Evolutionary conservation across 2,329 filamentous ascomycete species (phyloP).

Genomic region (Cryphonectria carpinicola): DNA sequence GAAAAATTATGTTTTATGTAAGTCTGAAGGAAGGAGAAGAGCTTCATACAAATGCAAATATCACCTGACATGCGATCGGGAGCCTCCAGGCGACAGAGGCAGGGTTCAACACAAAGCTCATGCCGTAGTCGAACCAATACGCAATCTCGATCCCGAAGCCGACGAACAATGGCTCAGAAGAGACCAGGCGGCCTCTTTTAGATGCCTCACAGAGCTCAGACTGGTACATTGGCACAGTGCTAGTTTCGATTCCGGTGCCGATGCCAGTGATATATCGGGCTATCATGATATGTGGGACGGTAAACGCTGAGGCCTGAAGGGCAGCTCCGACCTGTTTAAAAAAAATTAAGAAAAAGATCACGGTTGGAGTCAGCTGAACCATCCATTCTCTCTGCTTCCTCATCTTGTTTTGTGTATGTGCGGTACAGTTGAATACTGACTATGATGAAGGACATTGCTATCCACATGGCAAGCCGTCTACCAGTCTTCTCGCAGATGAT

Average conservation of each 20-base stretch:
- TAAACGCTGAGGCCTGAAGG: slow-evolving; percentile 38
- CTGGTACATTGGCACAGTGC: slow-evolving; percentile 46
- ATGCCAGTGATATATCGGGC: slow-evolving; percentile 42
- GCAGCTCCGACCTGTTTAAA: slow-evolving; percentile 33
- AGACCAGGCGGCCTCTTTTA: slow-evolving; percentile 48
- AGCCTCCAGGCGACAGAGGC: slow-evolving; percentile 37
- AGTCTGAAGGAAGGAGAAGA: not conserved
- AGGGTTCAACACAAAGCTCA: slow-evolving; percentile 35
- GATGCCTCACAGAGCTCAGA: slow-evolving; percentile 48
- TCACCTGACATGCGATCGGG: slow-evolving; percentile 39
- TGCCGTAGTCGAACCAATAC: slow-evolving; percentile 40
- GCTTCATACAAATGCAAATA: slow-evolving; percentile 34
- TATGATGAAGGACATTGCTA: slow-evolving; percentile 35
- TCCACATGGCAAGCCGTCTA: slow-evolving; percentile 33
- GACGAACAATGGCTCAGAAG: slow-evolving; percentile 40
- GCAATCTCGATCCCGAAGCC: slow-evolving; percentile 36
- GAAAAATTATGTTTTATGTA: not conserved
- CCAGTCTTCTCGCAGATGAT: slow-evolving; percentile 32
- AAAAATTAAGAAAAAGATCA: not conserved
- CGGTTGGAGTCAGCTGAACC: not conserved
- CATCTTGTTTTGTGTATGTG: slow-evolving; percentile 4
- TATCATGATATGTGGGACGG: slow-evolving; percentile 45
- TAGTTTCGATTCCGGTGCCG: slow-evolving; percentile 37
- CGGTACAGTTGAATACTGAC: slow-evolving; percentile 12
- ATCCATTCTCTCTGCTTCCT: not conserved